Base-by-base conservation (phyloP, 176 grass and related monocot genomes). In the Bolboschoenus planiculmis region DNA sequence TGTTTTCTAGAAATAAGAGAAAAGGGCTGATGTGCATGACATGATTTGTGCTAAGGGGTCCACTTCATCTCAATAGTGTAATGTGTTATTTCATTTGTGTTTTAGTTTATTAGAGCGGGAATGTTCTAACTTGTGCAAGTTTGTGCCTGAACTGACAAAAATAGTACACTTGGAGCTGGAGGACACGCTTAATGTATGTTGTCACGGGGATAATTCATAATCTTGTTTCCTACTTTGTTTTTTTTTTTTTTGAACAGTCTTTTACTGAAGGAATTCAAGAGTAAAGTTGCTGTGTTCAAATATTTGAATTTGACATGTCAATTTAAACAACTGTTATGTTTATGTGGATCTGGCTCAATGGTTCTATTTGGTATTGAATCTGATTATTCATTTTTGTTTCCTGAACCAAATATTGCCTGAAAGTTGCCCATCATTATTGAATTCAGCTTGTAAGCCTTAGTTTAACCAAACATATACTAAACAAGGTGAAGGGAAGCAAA, bases 81-180 rank as follows among this genome's bases (percentile, higher is more conserved):
- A 70, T 70, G 65, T 70, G 13, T n/a, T 35, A 42, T 10, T 70
- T 70, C 50, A 53, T 53, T 53, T 53, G 64, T 75, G 11, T 75
- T 48, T 75, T 18, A 29, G 24, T 30, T 50, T 50, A 50, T 14
- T 51, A 29, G 24, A 48, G 43, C 3, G 80, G 34, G 23, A 86
- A 81, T 86, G 64, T 71, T 84, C 46, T 46, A 72, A 72, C 21
- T 72, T 72, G 39, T 72, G 67, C 39, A 46, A 44, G 21, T 72
- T 72, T 72, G 44, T 53, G 11, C 9, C 42, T 50, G 43, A 76
- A 74, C 23, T 31, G 44, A 76, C 14, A 50, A 16, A 72, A 42
- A 43, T 20, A 68, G 43, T 30, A 29, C 70, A 73, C 40, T 23
- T 73, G 64, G 33, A 21, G 68, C 35, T 70, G 36, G 35, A 47